Conservation (phyloP, 192 early-diverging fungal genomes). For the Linderina pennispora region DNA sequence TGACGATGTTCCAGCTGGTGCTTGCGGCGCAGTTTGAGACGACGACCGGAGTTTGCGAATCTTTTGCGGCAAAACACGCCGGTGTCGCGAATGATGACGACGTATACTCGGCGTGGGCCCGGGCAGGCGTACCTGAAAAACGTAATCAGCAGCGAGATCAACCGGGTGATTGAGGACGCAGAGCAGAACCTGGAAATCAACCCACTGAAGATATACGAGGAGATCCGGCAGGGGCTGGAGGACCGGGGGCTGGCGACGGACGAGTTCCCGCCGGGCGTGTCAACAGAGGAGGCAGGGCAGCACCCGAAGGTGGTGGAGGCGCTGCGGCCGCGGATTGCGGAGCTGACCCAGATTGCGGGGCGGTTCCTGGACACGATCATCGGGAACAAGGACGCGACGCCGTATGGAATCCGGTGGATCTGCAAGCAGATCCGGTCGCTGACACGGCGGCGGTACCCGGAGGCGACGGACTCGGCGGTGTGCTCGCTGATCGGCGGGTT, state of each 20-base stretch:
- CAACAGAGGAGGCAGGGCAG: conserved; percentile 71
- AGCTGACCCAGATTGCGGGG: conserved; percentile 81
- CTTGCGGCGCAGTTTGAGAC: conserved; percentile 89
- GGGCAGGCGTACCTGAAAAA: conserved; percentile 91
- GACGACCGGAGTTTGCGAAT: conserved; percentile 78
- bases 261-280: conserved; percentile 67
- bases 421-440: conserved; percentile 95
- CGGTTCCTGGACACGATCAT: conserved; percentile 85
- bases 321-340: conserved; percentile 72
- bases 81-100: conserved; percentile 97
- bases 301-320: conserved; percentile 81
- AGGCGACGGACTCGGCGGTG: conserved; percentile 80
- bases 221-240: conserved; percentile 32
- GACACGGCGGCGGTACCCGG: conserved; percentile 89
- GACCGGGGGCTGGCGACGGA: conserved; percentile 25
- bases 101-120: conserved; percentile 88
- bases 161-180: conserved; percentile 69
- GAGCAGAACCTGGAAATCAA: conserved; percentile 92
- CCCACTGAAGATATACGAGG: conserved; percentile 73
- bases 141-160: conserved; percentile 74
- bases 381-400: conserved; percentile 71
- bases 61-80: conserved; percentile 92
- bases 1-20: conserved; percentile 96
- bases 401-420: conserved; percentile 97
- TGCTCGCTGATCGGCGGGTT: conserved; percentile 96